Base-by-base conservation (phyloP, 495 filamentous ascomycete species). In the Lichenothelia convexa region DNA sequence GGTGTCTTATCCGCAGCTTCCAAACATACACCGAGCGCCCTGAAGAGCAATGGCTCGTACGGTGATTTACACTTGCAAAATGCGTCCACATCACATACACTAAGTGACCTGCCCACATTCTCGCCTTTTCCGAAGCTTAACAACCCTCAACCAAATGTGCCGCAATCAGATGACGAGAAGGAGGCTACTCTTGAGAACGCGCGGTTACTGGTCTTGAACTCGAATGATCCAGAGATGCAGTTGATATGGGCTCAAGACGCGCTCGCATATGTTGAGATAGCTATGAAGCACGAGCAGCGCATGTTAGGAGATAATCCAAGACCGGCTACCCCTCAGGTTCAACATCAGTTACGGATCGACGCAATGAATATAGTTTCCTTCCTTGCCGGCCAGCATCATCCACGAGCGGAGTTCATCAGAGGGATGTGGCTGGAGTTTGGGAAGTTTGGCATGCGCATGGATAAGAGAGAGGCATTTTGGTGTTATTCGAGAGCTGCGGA, bases 341-440 rank as follows among this genome's bases (percentile, higher is more conserved):
- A 95, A 51, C 87, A 86, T 45, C 80, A 91, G 45, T 58, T 97
- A 40, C 73, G 76, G 26, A 59, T 75, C 17, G 89, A 97, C 56
- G 89, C 91, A 9, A 68, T 94, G 55, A 93, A 81, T 48, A 82
- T 97, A 40, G 77, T 93, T 34, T 67, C 64, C 38, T 93, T 94
- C 53, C 63, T 97, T 19, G 78, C 87, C 17, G 78, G 81, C 24
- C 89, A 97, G 56, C 72, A 75, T 42, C 89, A 97, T 47, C 89
- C 89, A 32, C 85, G 87, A 50, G 89, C 91, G 4, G 76, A 85
- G 45, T 95, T 94, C 51, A 82, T 97, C 63, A 75, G 74, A 53
- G 82, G 81, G 37, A 94, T 89, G 69, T 95, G 89, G 91, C 65
- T 93, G 21, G 89, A 97, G 55, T 95, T 95, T 61, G 89, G 89